A percentile compares a stretch with the other conserved stretches of the same genome.
Conservation (phyloP, 208 protist genomes). For the Crithidia thermophila region DNA sequence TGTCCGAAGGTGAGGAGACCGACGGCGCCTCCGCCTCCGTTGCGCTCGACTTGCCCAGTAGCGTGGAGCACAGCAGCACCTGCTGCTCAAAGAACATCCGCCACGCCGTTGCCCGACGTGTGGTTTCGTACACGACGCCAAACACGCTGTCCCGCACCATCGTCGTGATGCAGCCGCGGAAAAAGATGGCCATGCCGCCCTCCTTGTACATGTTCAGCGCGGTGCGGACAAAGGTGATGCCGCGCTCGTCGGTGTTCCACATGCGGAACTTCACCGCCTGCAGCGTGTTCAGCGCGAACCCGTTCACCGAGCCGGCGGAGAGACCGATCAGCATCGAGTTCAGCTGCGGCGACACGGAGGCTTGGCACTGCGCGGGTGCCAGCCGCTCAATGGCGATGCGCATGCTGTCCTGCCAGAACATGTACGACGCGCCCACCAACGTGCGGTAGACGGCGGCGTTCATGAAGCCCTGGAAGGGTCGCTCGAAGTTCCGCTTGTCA, state of each 20-base stretch:
- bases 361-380: slow-evolving; percentile 51
- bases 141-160: slow-evolving; percentile 87
- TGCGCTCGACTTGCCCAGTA: not conserved
- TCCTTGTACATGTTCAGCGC: slow-evolving; percentile 67
- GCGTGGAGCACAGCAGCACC: slow-evolving; percentile 2
- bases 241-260: slow-evolving; percentile 73
- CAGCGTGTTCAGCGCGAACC: slow-evolving; percentile 79
- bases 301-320: slow-evolving; percentile 79
- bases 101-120: slow-evolving; percentile 41
- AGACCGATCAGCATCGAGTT: slow-evolving; percentile 81
- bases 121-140: slow-evolving; percentile 87
- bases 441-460: slow-evolving; percentile 91
- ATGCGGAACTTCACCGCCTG: slow-evolving; percentile 92
- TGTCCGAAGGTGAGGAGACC: not conserved
- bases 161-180: slow-evolving; percentile 80
- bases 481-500: slow-evolving; percentile 87
- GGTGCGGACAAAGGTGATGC: slow-evolving; percentile 65
- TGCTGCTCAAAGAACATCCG: slow-evolving; percentile 48
- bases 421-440: slow-evolving; percentile 83
- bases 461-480: slow-evolving; percentile 90
- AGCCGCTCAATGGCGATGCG: slow-evolving; percentile 63
- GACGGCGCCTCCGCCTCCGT: too few species aligned
- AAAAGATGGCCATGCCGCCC: slow-evolving; percentile 81
- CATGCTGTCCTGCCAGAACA: slow-evolving; percentile 90
- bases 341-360: slow-evolving; percentile 53